phyloP scores from a whole-genome alignment of 2,329 filamentous ascomycete species.

The Pseudogymnoascus sp. region DNA sequence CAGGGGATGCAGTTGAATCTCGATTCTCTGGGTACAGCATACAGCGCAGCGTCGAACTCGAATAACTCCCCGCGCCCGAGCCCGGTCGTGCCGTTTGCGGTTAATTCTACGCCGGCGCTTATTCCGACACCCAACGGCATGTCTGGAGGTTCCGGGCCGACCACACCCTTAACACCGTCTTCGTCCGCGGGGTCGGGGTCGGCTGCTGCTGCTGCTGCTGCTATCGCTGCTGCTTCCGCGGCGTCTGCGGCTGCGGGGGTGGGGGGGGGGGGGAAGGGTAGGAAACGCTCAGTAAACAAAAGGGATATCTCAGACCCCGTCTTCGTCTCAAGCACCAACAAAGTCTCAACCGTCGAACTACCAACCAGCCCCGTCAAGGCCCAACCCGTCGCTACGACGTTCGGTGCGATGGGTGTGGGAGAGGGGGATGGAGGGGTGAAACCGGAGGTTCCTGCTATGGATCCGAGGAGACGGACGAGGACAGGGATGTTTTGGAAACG shows the following conservation, averaged over 20 bases:
- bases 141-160: not conserved
- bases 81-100: conserved; percentile 24
- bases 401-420: not conserved
- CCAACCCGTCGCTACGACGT: not conserved
- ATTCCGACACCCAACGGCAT: not conserved
- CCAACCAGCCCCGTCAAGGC: not conserved
- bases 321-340: conserved; percentile 24
- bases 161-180: conserved; percentile 15
- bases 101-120: conserved; percentile 23
- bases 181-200: conserved; percentile 17
- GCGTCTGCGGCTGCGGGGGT: conserved; percentile 18
- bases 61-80: conserved; percentile 22
- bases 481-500: not conserved
- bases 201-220: too few species aligned
- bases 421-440: not conserved
- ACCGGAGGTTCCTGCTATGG: not conserved
- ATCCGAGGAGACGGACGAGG: not conserved
- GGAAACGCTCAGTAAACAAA: conserved; percentile 27
- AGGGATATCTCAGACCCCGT: conserved; percentile 27
- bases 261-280: conserved; percentile 14
- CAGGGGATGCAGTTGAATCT: conserved; percentile 8
- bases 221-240: not conserved
- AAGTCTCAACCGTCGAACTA: not conserved
- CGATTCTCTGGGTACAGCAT: conserved; percentile 9
- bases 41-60: conserved; percentile 17